phyloP scores from a whole-genome alignment of 331 rosid species.

The Prunus yedoensis region DNA sequence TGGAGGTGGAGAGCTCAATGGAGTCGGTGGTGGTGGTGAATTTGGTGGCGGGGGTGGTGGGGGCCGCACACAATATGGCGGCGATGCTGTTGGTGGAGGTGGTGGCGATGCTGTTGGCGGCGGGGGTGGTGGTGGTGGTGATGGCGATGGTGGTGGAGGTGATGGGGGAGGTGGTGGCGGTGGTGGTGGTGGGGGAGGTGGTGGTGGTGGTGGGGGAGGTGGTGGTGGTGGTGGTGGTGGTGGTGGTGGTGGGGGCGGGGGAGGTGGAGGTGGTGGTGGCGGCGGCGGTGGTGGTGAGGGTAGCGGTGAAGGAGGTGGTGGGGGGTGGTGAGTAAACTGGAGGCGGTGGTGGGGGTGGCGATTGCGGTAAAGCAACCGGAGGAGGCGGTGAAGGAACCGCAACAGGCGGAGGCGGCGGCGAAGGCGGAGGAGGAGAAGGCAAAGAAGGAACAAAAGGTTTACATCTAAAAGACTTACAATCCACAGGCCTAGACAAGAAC shows the following conservation, averaged over 20 bases:
- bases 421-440: slow-evolving; percentile 31
- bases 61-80: slow-evolving; percentile 23
- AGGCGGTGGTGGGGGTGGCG: slow-evolving; percentile 20
- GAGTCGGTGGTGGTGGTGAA: slow-evolving; percentile 62
- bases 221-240: too few species aligned
- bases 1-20: slow-evolving; percentile 67
- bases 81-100: not conserved
- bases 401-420: slow-evolving; percentile 35
- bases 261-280: not conserved
- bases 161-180: slow-evolving; percentile 9
- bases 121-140: slow-evolving; percentile 14
- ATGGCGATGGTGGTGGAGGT: not conserved
- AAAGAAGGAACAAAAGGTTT: slow-evolving; percentile 49
- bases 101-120: too few species aligned
- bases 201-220: not conserved
- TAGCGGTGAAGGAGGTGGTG: slow-evolving; percentile 9
- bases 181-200: not conserved
- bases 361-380: not conserved
- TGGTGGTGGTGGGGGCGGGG: not conserved
- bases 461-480: slow-evolving; percentile 69
- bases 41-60: slow-evolving; percentile 67
- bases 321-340: slow-evolving; percentile 25
- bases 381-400: slow-evolving; percentile 34
- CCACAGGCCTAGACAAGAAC: slow-evolving; percentile 76
- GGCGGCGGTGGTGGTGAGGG: slow-evolving; percentile 58